Evolutionary conservation across 257 asterid genomes (phyloP).

Genomic region (Solanum pinnatisectum): DNA sequence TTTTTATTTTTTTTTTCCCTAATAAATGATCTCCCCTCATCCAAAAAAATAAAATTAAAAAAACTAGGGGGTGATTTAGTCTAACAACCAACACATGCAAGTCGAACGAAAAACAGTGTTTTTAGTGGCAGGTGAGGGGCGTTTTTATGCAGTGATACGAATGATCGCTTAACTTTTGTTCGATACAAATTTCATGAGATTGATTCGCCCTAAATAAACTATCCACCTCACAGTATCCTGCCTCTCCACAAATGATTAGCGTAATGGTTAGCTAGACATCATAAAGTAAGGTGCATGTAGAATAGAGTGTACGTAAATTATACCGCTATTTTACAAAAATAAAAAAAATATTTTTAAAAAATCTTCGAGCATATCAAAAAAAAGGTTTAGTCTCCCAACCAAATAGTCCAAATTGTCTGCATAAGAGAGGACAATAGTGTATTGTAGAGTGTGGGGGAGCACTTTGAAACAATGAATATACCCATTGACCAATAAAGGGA

Average conservation of each 20-base stretch:
- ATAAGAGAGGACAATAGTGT: slow-evolving; percentile 2
- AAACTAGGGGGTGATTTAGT: background rate
- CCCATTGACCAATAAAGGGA: slow-evolving; percentile 16
- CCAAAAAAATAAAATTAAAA: background rate
- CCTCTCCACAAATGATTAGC: background rate
- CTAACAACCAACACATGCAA: background rate
- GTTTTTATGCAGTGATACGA: no score
- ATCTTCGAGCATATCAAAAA: background rate
- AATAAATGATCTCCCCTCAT: background rate
- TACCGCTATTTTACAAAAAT: background rate
- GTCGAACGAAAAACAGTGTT: background rate
- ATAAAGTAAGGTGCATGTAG: background rate
- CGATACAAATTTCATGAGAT: no score
- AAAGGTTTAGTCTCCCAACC: background rate
- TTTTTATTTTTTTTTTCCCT: no score
- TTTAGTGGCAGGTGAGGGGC: background rate
- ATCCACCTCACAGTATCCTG: background rate
- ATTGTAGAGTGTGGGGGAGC: slow-evolving; percentile 8
- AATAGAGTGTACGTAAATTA: no score
- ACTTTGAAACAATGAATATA: background rate
- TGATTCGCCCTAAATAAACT: no score
- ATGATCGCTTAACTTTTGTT: background rate
- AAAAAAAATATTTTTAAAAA: background rate
- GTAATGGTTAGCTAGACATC: background rate
- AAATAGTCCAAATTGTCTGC: slow-evolving; percentile 7